phyloP scores from a whole-genome alignment of 2,329 filamentous ascomycete species.

The Xylaria sp. region DNA sequence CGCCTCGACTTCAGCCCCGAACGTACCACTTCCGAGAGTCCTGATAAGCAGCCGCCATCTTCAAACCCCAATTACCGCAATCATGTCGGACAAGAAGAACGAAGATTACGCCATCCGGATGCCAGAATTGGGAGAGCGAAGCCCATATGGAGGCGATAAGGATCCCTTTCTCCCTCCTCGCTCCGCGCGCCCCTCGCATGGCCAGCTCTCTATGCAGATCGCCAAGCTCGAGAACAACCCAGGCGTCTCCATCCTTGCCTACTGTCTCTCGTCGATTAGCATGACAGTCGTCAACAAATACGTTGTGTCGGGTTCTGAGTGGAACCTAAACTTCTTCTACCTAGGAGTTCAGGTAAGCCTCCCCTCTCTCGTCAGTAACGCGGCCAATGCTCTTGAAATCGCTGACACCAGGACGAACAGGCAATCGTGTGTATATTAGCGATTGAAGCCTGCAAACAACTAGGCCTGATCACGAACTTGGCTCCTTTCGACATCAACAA shows the following conservation, averaged over 20 bases:
- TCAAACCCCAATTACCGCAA: conserved; percentile 34
- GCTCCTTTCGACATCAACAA: conserved; percentile 83
- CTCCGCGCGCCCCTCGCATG: conserved; percentile 43
- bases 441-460: conserved; percentile 80
- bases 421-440: conserved; percentile 85
- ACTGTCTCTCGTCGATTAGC: conserved; percentile 94
- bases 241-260: conserved; percentile 78
- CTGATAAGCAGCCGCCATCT: not conserved
- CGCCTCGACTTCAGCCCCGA: not conserved
- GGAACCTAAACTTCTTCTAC: conserved; percentile 97
- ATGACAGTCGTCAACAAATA: conserved; percentile 99
- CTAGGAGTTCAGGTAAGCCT: conserved; percentile 84
- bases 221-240: conserved; percentile 73
- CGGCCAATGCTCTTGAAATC: conserved; percentile 4
- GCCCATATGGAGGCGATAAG: conserved; percentile 54
- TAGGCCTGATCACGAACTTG: conserved; percentile 80
- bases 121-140: conserved; percentile 58
- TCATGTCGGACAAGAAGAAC: conserved; percentile 89
- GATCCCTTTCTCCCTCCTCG: conserved; percentile 49
- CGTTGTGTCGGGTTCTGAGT: conserved; percentile 84
- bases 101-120: conserved; percentile 76
- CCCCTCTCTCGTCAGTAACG: not conserved
- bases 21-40: too few relatives aligned
- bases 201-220: conserved; percentile 40
- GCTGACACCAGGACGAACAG: conserved; percentile 49